A percentile compares a stretch with the other conserved stretches of the same genome.
Evolutionary conservation across 2,329 filamentous ascomycete genomes (phyloP).

Genomic region (Chrysosporium keratinophilum): DNA sequence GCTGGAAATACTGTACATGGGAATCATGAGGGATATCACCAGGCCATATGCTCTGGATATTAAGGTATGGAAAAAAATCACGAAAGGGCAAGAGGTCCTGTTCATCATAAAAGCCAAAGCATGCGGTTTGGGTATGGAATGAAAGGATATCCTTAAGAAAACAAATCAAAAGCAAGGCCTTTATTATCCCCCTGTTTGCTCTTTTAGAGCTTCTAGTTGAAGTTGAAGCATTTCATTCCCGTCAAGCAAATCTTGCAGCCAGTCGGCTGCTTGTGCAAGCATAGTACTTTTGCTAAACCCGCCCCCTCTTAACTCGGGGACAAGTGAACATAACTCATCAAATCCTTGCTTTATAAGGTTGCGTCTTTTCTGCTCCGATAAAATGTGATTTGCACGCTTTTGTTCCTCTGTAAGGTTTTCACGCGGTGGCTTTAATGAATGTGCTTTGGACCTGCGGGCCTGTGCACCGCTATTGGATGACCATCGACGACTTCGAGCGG

Average conservation of each 20-base stretch:
- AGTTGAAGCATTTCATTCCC: slow-evolving; percentile 54
- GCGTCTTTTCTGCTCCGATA: slow-evolving; percentile 75
- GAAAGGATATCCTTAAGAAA: background rate
- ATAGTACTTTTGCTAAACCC: slow-evolving; percentile 77
- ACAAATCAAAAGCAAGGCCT: background rate
- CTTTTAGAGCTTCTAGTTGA: slow-evolving; percentile 43
- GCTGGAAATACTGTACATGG: slow-evolving; percentile 5
- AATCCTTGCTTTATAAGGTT: slow-evolving; percentile 75
- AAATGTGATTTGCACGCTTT: slow-evolving; percentile 76
- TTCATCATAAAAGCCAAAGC: background rate
- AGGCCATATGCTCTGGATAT: slow-evolving; percentile 3
- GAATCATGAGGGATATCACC: background rate
- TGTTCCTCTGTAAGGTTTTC: slow-evolving; percentile 65
- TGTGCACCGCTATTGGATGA: slow-evolving; percentile 21
- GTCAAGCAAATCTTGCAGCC: slow-evolving; percentile 60
- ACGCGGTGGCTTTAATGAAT: slow-evolving; percentile 30
- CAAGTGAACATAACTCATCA: slow-evolving; percentile 64
- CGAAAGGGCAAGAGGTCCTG: background rate
- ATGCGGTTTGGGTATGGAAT: background rate
- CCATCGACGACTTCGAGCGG: slow-evolving; percentile 11
- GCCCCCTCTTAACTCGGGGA: slow-evolving; percentile 62
- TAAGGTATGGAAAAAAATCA: background rate
- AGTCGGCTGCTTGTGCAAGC: slow-evolving; percentile 64
- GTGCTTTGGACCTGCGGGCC: slow-evolving; percentile 24
- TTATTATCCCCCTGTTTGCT: slow-evolving; percentile 4